These are phyloP conservation scores for Sclerotiophoma versabilis DNA, from an alignment of 2,329 filamentous ascomycete species.

Conservation along the genomic window DNA sequence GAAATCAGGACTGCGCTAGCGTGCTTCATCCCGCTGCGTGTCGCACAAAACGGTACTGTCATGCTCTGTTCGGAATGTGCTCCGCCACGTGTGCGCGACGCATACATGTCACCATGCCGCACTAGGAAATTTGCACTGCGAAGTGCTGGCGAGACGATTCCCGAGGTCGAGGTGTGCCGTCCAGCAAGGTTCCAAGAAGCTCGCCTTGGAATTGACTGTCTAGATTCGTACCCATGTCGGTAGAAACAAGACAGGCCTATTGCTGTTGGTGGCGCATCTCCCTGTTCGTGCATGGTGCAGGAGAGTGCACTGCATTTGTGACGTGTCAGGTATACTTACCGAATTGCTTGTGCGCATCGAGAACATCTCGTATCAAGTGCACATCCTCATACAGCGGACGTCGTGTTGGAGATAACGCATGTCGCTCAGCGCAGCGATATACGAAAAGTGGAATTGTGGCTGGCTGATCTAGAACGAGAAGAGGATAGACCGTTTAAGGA, in stretches of 20 bases:
- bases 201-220: not conserved
- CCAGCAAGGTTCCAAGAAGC: not conserved
- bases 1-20: not conserved
- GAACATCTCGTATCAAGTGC: not conserved
- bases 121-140: not conserved
- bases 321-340: constrained; percentile 11
- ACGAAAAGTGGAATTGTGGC: constrained; percentile 7
- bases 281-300: not conserved
- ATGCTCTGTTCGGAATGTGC: constrained; percentile 1
- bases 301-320: not conserved
- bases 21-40: not conserved
- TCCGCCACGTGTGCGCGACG: constrained; percentile 15
- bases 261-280: constrained; percentile 1
- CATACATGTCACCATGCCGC: not conserved
- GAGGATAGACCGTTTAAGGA: constrained; percentile 11
- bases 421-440: not conserved
- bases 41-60: constrained; percentile 6
- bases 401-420: constrained; percentile 1
- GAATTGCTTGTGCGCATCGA: not conserved
- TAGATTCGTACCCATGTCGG: not conserved
- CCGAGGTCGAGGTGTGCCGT: not conserved
- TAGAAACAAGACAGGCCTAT: not conserved
- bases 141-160: not conserved
- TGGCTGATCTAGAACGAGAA: constrained; percentile 9
- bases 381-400: constrained; percentile 1